A percentile compares a stretch with the other conserved stretches of the same genome.
These are phyloP conservation scores for Rhizoclosmatium globosum DNA, from an alignment of 192 early-diverging fungal genomes.

Conservation along the genomic window DNA sequence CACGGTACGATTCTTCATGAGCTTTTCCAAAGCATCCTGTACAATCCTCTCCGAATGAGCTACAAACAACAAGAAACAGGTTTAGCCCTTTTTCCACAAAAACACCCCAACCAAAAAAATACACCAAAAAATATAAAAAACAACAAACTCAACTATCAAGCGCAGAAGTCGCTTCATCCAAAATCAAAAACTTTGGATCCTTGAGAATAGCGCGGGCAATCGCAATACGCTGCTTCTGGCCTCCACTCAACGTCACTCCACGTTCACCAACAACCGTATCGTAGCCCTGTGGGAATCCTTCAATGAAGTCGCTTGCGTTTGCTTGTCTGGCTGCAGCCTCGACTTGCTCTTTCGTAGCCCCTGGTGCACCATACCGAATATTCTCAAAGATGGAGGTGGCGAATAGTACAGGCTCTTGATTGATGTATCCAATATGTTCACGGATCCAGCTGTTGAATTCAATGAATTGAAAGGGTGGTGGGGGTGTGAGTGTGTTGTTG, in stretches of 20 bases:
- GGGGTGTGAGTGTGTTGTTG: background rate
- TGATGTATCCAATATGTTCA: slow-evolving; percentile 51
- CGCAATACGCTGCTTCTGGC: slow-evolving; percentile 78
- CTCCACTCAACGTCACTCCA: slow-evolving; percentile 71
- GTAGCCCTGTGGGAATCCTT: slow-evolving; percentile 79
- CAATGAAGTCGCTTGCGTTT: slow-evolving; percentile 80
- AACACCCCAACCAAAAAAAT: slow-evolving; percentile 9
- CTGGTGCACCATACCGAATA: slow-evolving; percentile 44
- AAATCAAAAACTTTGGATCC: slow-evolving; percentile 66
- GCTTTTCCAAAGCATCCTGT: slow-evolving; percentile 57
- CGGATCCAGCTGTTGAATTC: slow-evolving; percentile 41
- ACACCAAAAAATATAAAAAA: slow-evolving; percentile 5
- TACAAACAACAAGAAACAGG: slow-evolving; percentile 2
- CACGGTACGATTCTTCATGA: slow-evolving; percentile 72
- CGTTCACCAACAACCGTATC: slow-evolving; percentile 84
- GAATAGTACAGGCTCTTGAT: slow-evolving; percentile 54
- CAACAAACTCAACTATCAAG: slow-evolving; percentile 50
- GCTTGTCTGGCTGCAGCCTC: slow-evolving; percentile 50
- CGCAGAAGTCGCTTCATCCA: slow-evolving; percentile 67
- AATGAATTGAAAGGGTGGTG: slow-evolving; percentile 29
- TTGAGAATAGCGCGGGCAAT: slow-evolving; percentile 49
- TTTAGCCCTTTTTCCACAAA: background rate
- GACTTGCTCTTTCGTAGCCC: slow-evolving; percentile 39
- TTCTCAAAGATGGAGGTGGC: slow-evolving; percentile 49
- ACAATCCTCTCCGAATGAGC: slow-evolving; percentile 58